phyloP scores from a whole-genome alignment of 805 yeast genomes.

The Monosporozyma servazzii region DNA sequence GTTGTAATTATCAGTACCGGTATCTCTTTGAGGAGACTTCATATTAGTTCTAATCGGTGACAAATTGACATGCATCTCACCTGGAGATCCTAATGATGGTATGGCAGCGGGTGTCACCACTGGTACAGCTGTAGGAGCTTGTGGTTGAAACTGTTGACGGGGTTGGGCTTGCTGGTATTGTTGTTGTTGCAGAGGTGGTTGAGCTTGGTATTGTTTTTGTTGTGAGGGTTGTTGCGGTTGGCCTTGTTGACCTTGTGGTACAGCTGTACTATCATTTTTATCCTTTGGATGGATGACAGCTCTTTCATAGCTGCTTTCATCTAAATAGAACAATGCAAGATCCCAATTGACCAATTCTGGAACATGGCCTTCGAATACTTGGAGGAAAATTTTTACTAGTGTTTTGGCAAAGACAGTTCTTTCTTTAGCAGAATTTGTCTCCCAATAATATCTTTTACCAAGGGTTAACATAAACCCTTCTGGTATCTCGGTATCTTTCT shows the following conservation, averaged over 20 bases:
- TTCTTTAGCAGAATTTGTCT: conserved; percentile 47
- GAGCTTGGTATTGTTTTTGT: not conserved
- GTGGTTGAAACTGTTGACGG: not conserved
- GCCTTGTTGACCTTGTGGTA: not conserved
- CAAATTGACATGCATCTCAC: not conserved
- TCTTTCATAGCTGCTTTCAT: conserved; percentile 31
- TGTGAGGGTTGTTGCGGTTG: not conserved
- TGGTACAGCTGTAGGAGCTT: not conserved
- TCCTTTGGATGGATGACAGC: conserved; percentile 15
- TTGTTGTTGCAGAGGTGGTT: not conserved
- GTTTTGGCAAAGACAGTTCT: conserved; percentile 49
- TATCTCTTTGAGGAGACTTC: not conserved
- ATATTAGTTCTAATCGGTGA: conserved; percentile 4
- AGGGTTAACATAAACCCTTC: conserved; percentile 53
- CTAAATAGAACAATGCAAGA: conserved; percentile 32
- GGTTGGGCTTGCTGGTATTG: not conserved
- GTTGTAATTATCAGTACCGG: not conserved
- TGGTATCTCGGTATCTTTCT: conserved; percentile 42
- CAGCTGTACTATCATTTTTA: not conserved
- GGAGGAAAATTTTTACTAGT: conserved; percentile 43
- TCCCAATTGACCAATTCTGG: conserved; percentile 51
- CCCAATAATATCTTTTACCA: conserved; percentile 83
- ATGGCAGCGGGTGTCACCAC: too few species aligned
- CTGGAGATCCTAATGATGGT: not conserved
- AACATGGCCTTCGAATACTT: conserved; percentile 45